These are phyloP conservation scores for Scleromitrula shiraiana DNA, from an alignment of 2,329 filamentous ascomycete species.

Conservation along the genomic window DNA sequence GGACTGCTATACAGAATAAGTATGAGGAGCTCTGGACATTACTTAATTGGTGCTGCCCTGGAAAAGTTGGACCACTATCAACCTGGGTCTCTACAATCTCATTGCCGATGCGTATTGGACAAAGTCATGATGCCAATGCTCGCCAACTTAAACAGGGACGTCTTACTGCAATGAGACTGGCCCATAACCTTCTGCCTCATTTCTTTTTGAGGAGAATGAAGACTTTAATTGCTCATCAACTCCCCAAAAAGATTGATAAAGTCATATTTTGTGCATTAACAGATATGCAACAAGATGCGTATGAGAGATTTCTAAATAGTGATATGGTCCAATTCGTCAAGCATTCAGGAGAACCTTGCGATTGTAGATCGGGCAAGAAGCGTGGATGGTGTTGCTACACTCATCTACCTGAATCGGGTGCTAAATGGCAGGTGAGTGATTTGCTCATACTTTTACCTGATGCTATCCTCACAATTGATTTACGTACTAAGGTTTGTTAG, in stretches of 20 bases:
- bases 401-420: conserved; percentile 38
- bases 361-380: conserved; percentile 60
- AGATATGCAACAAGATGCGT: conserved; percentile 70
- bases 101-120: conserved; percentile 74
- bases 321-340: conserved; percentile 63
- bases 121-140: conserved; percentile 76
- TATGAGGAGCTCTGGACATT: conserved; percentile 97
- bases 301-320: conserved; percentile 72
- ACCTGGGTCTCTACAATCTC: conserved; percentile 77
- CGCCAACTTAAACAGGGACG: conserved; percentile 74
- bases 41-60: conserved; percentile 93
- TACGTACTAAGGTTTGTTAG: conserved; percentile 26
- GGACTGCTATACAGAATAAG: conserved; percentile 95
- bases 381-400: conserved; percentile 75
- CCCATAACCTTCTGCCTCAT: conserved; percentile 76
- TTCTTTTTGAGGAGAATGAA: conserved; percentile 95
- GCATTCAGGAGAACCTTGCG: conserved; percentile 57
- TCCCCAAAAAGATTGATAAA: conserved; percentile 89
- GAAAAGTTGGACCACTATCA: conserved; percentile 54
- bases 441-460: not conserved
- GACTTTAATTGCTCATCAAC: conserved; percentile 78
- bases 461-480: not conserved
- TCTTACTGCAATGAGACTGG: conserved; percentile 74
- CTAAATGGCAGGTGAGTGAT: conserved; percentile 40
- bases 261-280: conserved; percentile 95